These are phyloP conservation scores for Geotrichum macrosporum DNA, from an alignment of 1,139 yeast species.

Conservation along the genomic window DNA sequence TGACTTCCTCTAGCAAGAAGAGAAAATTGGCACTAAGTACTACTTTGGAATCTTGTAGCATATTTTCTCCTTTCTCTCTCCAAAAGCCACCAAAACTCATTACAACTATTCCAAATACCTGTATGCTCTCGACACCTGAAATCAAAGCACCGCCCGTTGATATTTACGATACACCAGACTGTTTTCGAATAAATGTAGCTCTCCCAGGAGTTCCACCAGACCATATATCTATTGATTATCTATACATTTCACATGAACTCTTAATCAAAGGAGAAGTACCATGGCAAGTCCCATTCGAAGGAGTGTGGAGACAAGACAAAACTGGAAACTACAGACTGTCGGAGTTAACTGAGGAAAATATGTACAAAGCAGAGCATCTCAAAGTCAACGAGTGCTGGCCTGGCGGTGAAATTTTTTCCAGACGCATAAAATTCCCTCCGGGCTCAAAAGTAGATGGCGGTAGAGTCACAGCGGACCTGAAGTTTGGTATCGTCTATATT, in stretches of 20 bases:
- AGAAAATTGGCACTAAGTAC: too few species aligned
- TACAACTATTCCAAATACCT: too few species aligned
- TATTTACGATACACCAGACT: conserved; percentile 11
- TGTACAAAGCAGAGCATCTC: not conserved
- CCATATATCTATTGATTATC: conserved; percentile 5
- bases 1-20: too few species aligned
- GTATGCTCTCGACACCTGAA: too few species aligned
- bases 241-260: conserved; percentile 6
- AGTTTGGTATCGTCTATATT: conserved; percentile 11
- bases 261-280: conserved; percentile 11
- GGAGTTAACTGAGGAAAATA: not conserved
- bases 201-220: conserved; percentile 13
- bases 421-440: conserved; percentile 10
- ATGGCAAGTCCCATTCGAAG: conserved; percentile 2
- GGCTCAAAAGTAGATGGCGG: conserved; percentile 10
- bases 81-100: too few species aligned
- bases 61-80: too few species aligned
- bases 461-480: conserved; percentile 10
- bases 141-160: too few species aligned
- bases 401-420: not conserved
- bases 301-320: not conserved
- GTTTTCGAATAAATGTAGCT: conserved; percentile 9
- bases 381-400: conserved; percentile 12
- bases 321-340: not conserved
- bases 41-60: too few species aligned